Evolutionary conservation across 1,284 basidiomycete genomes (phyloP).

Genomic region (Apiotrichum domesticum): DNA sequence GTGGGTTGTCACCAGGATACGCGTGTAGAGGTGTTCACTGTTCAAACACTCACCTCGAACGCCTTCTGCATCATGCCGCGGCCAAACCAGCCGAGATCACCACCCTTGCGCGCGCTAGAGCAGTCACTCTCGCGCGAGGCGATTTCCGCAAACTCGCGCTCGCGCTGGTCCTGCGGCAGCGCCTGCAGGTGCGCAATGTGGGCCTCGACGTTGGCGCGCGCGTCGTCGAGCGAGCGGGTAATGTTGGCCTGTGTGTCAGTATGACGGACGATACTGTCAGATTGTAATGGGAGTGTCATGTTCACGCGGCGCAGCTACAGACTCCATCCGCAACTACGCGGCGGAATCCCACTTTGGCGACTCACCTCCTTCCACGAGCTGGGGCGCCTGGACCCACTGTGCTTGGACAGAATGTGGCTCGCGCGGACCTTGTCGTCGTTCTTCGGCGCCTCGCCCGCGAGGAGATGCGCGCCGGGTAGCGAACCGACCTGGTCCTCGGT

Average conservation of each 20-base stretch:
- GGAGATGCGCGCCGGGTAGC: constrained; percentile 61
- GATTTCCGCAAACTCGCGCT: constrained; percentile 64
- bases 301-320: too few species aligned
- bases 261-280: too few species aligned
- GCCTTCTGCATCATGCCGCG: constrained; percentile 94
- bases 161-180: constrained; percentile 48
- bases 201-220: constrained; percentile 64
- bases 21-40: too few species aligned
- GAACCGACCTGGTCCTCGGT: constrained; percentile 57
- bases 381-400: constrained; percentile 75
- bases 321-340: too few species aligned
- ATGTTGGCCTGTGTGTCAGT: constrained; percentile 58
- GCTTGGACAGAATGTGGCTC: constrained; percentile 92
- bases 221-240: constrained; percentile 84
- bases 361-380: constrained; percentile 87
- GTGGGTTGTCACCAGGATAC: too few species aligned
- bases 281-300: too few species aligned
- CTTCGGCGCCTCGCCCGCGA: constrained; percentile 25
- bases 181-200: constrained; percentile 48
- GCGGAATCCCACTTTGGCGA: constrained; percentile 7
- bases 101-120: constrained; percentile 69
- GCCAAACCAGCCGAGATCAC: constrained; percentile 82
- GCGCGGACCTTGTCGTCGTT: constrained; percentile 64
- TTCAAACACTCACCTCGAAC: constrained; percentile 59
- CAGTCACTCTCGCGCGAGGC: constrained; percentile 77